These are phyloP conservation scores for Pisolithus sp. DNA, from an alignment of 768 basidiomycete genomes.

Conservation along the genomic window DNA sequence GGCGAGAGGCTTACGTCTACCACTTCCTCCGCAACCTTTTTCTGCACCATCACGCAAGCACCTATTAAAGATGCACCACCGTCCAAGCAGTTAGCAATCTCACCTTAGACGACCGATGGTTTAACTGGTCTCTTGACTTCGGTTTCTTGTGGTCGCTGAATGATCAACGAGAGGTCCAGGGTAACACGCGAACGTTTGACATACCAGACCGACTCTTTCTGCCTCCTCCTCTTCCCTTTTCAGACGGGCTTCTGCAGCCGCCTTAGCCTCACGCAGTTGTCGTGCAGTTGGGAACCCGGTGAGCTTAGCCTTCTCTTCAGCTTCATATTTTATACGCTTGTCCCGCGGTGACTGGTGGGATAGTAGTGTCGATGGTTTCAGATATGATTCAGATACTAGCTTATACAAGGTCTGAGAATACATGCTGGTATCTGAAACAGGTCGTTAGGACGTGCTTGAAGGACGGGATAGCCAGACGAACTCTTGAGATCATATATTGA, in stretches of 20 bases:
- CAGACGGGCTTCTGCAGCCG: slow-evolving; percentile 54
- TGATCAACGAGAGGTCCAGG: slow-evolving; percentile 12
- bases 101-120: slow-evolving; percentile 52
- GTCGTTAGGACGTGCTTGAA: background rate
- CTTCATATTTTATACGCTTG: slow-evolving; percentile 73
- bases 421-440: slow-evolving; percentile 27
- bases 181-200: slow-evolving; percentile 17
- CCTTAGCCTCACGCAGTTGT: slow-evolving; percentile 67
- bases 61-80: slow-evolving; percentile 5
- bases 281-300: slow-evolving; percentile 74
- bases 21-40: slow-evolving; percentile 42
- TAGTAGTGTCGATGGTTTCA: slow-evolving; percentile 72
- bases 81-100: background rate
- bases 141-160: slow-evolving; percentile 46
- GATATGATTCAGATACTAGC: slow-evolving; percentile 65
- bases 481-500: slow-evolving; percentile 54
- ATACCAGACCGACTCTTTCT: slow-evolving; percentile 66
- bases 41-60: slow-evolving; percentile 28
- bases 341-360: slow-evolving; percentile 79
- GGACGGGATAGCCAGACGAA: slow-evolving; percentile 25
- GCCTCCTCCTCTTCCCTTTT: slow-evolving; percentile 69
- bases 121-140: slow-evolving; percentile 41
- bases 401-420: slow-evolving; percentile 61
- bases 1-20: slow-evolving; percentile 54
- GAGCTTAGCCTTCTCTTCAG: slow-evolving; percentile 70